phyloP scores from a whole-genome alignment of 345 rosid genomes.

The Excoecaria agallocha region DNA sequence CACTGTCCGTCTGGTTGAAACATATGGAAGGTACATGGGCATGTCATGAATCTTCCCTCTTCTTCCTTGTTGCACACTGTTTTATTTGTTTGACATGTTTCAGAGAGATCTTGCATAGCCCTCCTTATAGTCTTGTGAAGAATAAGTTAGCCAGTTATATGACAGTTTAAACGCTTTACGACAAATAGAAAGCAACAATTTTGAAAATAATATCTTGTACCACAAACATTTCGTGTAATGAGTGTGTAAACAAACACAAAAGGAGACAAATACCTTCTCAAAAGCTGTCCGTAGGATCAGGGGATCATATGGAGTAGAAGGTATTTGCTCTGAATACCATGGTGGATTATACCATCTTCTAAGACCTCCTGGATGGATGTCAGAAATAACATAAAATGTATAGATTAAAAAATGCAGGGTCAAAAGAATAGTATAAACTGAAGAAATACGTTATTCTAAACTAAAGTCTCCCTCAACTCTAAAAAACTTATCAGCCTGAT shows the following conservation, averaged over 20 bases:
- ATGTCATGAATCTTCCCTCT: neutral
- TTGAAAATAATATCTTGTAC: neutral
- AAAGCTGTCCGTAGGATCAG: conserved; percentile 47
- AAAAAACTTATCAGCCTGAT: neutral
- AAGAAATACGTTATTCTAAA: neutral
- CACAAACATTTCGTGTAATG: neutral
- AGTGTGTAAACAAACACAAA: neutral
- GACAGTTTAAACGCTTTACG: neutral
- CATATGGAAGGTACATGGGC: neutral
- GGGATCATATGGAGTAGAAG: conserved; percentile 67
- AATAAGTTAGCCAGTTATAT: neutral
- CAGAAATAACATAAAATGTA: conserved; percentile 9
- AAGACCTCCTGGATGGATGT: conserved; percentile 50
- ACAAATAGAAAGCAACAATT: neutral
- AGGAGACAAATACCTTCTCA: conserved; percentile 53
- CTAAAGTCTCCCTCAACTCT: neutral
- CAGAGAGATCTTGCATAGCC: neutral
- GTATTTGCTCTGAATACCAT: conserved; percentile 65
- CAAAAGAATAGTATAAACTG: neutral
- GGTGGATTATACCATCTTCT: conserved; percentile 81
- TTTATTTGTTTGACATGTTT: neutral
- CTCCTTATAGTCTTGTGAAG: neutral
- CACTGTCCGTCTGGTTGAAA: neutral
- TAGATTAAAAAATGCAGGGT: neutral
- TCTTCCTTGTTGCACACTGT: neutral